These are phyloP conservation scores for Paramecium octaurelia DNA, from an alignment of 73 alveolate genomes.

Conservation along the genomic window DNA sequence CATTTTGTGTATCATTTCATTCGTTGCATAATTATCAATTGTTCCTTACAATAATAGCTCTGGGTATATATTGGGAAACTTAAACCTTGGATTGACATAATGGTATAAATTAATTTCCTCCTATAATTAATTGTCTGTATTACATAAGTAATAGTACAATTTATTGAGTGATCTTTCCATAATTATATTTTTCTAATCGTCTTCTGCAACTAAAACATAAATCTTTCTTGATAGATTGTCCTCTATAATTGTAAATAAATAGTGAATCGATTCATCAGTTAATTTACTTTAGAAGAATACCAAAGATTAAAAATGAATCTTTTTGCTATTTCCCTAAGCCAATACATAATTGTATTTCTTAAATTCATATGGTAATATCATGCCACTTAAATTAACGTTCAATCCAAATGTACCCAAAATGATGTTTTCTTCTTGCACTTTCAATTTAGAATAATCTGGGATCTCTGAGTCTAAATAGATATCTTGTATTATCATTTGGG, in stretches of 20 bases:
- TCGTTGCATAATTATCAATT: neutral
- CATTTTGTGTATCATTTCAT: neutral
- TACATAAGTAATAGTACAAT: neutral
- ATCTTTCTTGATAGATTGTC: neutral
- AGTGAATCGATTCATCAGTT: neutral
- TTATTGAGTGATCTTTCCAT: neutral
- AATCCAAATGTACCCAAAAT: neutral
- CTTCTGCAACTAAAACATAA: neutral
- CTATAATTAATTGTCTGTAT: neutral
- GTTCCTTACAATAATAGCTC: neutral
- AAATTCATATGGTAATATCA: neutral
- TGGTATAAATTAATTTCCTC: neutral
- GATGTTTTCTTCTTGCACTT: neutral
- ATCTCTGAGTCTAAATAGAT: neutral
- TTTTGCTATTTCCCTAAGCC: neutral
- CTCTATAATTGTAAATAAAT: neutral
- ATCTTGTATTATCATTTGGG: neutral
- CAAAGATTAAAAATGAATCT: neutral
- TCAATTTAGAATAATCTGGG: neutral
- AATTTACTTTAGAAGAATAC: neutral
- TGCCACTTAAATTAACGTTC: neutral
- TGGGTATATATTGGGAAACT: neutral
- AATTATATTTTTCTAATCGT: neutral
- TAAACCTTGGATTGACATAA: neutral
- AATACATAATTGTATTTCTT: neutral